Percentiles rank a stretch among this genome's conserved stretches.
phyloP scores from a whole-genome alignment of 176 grass and related monocot species.

The Paspalum notatum region DNA sequence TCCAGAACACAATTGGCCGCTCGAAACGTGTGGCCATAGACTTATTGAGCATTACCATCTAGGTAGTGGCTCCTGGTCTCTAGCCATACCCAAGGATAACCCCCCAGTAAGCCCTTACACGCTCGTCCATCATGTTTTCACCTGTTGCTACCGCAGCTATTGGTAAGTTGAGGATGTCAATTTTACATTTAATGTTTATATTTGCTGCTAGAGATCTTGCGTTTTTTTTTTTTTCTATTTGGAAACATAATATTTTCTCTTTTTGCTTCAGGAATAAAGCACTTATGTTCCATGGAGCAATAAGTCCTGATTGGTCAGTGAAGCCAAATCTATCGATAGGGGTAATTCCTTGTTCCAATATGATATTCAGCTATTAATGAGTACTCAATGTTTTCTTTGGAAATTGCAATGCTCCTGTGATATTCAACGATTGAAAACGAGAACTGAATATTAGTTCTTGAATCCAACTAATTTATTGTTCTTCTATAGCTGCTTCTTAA shows the following conservation, averaged over 20 bases:
- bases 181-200: too few species aligned
- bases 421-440: too few species aligned
- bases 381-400: too few species aligned
- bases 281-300: background rate
- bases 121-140: background rate
- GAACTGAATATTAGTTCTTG: too few species aligned
- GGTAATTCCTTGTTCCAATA: background rate
- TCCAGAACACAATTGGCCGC: too few species aligned
- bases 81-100: background rate
- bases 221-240: background rate
- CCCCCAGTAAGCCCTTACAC: background rate
- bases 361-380: too few species aligned
- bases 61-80: background rate
- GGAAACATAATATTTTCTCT: background rate
- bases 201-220: too few species aligned
- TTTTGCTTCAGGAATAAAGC: background rate
- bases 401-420: too few species aligned
- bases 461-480: too few species aligned
- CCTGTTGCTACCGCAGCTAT: background rate
- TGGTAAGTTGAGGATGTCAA: background rate
- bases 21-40: too few species aligned
- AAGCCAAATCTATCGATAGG: background rate
- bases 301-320: background rate
- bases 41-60: background rate
- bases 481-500: too few species aligned